Percentiles rank a stretch among this genome's conserved stretches.
These are phyloP conservation scores for Cystobasidium onofrii DNA, from an alignment of 768 basidiomycete genomes.

Conservation along the genomic window DNA sequence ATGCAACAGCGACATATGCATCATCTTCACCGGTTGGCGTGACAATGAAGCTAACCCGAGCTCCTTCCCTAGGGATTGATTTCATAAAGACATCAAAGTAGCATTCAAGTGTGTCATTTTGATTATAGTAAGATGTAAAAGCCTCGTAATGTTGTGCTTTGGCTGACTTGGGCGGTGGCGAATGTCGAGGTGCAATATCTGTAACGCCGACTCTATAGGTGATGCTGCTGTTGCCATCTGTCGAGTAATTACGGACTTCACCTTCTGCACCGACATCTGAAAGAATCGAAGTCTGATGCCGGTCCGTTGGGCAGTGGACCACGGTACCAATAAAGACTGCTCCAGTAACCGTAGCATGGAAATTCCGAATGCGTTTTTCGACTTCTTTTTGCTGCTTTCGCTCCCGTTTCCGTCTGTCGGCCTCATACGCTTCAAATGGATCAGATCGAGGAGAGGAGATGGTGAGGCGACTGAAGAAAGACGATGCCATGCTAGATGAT, in stretches of 20 bases:
- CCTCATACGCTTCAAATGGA: conserved; percentile 5
- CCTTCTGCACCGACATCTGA: no score
- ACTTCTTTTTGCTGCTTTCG: conserved; percentile 10
- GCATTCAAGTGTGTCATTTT: not conserved
- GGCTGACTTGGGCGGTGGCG: not conserved
- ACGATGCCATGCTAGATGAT: not conserved
- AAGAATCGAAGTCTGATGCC: no score
- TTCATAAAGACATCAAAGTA: conserved; percentile 30
- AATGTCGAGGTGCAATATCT: not conserved
- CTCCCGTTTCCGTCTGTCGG: not conserved
- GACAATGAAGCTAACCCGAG: conserved; percentile 25
- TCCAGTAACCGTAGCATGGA: not conserved
- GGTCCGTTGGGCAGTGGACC: not conserved
- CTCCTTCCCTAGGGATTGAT: not conserved
- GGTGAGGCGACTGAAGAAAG: not conserved
- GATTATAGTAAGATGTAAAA: conserved; percentile 10
- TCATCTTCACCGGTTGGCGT: conserved; percentile 15
- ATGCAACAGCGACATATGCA: conserved; percentile 24
- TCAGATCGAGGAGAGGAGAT: not conserved
- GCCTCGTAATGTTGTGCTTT: conserved; percentile 1
- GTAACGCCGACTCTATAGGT: not conserved
- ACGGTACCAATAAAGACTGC: conserved; percentile 27
- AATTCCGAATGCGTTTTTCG: conserved; percentile 7
- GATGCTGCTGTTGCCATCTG: not conserved
- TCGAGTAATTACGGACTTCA: no score